A percentile compares a stretch with the other conserved stretches of the same genome.
phyloP scores from a whole-genome alignment of 805 yeast genomes.

The Candida cerambycidarum region DNA sequence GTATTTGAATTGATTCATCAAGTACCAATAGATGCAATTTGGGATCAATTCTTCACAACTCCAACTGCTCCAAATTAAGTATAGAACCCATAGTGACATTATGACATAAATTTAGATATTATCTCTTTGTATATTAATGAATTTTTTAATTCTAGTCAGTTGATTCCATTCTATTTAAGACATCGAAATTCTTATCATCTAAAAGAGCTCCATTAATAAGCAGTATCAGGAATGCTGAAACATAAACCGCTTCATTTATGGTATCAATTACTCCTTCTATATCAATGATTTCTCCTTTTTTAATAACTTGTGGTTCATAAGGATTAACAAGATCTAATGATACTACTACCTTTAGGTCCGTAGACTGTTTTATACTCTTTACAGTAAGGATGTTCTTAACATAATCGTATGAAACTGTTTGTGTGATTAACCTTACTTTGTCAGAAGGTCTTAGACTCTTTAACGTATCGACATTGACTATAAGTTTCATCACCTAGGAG shows the following conservation, averaged over 20 bases:
- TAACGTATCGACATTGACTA: neutral
- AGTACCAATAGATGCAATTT: conserved; percentile 63
- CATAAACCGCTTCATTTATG: neutral
- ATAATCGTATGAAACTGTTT: conserved; percentile 6
- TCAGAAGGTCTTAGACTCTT: neutral
- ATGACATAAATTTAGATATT: no score
- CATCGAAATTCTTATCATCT: neutral
- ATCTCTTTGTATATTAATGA: neutral
- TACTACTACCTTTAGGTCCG: neutral
- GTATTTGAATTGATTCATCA: conserved; percentile 62
- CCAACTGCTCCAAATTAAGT: neutral
- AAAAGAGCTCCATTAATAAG: conserved; percentile 4
- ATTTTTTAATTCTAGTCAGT: neutral
- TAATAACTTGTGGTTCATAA: conserved; percentile 4
- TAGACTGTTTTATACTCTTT: neutral
- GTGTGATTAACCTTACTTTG: conserved; percentile 4
- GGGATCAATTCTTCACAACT: conserved; percentile 61
- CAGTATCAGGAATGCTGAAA: neutral
- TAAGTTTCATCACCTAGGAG: conserved; percentile 9
- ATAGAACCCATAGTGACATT: neutral
- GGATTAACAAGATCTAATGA: conserved; percentile 1
- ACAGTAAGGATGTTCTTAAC: neutral
- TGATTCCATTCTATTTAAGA: neutral
- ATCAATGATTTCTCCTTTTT: conserved; percentile 8
- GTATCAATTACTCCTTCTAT: conserved; percentile 1